Percentiles rank a stretch among this genome's conserved stretches.
Evolutionary conservation across 2,329 filamentous ascomycete genomes (phyloP).

Genomic region (Hymenoscyphus fructigenus): DNA sequence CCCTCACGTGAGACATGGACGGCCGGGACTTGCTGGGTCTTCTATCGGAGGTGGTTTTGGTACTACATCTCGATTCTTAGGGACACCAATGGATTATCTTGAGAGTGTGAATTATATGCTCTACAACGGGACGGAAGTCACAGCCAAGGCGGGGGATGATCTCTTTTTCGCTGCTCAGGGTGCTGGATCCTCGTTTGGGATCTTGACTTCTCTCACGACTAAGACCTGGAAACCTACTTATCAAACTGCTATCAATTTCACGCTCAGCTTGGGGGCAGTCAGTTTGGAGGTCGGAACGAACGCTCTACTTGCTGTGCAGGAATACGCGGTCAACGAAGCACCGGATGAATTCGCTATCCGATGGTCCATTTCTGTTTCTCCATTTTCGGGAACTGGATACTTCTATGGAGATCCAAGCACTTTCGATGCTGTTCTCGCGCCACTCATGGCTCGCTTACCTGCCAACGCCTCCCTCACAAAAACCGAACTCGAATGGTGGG

Average conservation of each 20-base stretch:
- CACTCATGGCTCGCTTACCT: slow-evolving; percentile 16
- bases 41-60: slow-evolving; percentile 21
- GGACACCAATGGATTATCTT: slow-evolving; percentile 20
- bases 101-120: slow-evolving; percentile 20
- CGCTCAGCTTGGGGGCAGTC: background rate
- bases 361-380: slow-evolving; percentile 7
- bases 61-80: slow-evolving; percentile 15
- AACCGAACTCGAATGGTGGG: slow-evolving; percentile 16
- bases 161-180: slow-evolving; percentile 20
- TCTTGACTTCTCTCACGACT: slow-evolving; percentile 18
- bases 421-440: slow-evolving; percentile 14
- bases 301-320: slow-evolving; percentile 13
- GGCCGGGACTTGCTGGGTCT: slow-evolving; percentile 16
- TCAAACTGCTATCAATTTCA: slow-evolving; percentile 14
- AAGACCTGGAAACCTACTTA: slow-evolving; percentile 16
- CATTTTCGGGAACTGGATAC: slow-evolving; percentile 16
- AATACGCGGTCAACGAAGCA: slow-evolving; percentile 18
- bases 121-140: slow-evolving; percentile 19
- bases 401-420: slow-evolving; percentile 18
- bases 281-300: background rate
- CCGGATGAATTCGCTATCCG: slow-evolving; percentile 20
- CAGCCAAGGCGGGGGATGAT: slow-evolving; percentile 11
- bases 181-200: slow-evolving; percentile 16
- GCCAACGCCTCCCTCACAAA: slow-evolving; percentile 11
- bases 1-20: slow-evolving; percentile 18